Evolutionary conservation across 176 grass and related monocot species (phyloP), one percentile per base, ranked within the genome.

Genomic region (Eleusine coracana): DNA sequence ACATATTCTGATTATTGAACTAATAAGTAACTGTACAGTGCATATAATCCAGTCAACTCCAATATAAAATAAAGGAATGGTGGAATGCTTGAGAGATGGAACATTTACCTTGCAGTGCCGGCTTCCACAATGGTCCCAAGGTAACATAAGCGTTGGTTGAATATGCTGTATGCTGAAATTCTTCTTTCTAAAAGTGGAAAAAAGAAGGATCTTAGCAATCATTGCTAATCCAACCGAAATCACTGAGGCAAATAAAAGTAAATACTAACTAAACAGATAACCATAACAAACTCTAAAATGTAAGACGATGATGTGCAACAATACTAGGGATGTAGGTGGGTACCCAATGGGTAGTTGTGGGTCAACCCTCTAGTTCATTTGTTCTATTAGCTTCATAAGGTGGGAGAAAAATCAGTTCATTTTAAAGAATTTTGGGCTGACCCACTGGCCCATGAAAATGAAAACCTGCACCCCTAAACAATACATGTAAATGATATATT

Each of bases 91-190:
- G 23, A 36, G 29, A 31, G 38, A 63, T 28, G 20, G 66, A 84
- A 20, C 37, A 80, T 80, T 83, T 78, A 94, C 95, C 95, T 87
- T 94, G 71, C 36, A 84, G 38, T 80, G 87, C 84, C 81, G 54
- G 76, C 86, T 91, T 93, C 81, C 78, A 94, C 70, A 92, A 72
- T 78, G 88, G 82, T 81, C 95, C 95, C 50, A 98, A 88, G 23
- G 88, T 74, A 78, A 98, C 82, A 76, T 98, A 93, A 5, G 95
- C 90, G 66, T 98, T 98, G 41, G 95, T 98, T 17, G 95, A 66
- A 94, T 98, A 98, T 17, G 95, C 84, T 55, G 95, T 98, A 77
- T 95, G 92, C 77, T 98, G 95, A 91, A 94, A 98, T 90, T 98
- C 95, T 77, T 98, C 95, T 91, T 98, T 98, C 95, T 94, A 70